Evolutionary conservation across 176 grass and related monocot species (phyloP).

Genomic region (Rhynchospora breviuscula): DNA sequence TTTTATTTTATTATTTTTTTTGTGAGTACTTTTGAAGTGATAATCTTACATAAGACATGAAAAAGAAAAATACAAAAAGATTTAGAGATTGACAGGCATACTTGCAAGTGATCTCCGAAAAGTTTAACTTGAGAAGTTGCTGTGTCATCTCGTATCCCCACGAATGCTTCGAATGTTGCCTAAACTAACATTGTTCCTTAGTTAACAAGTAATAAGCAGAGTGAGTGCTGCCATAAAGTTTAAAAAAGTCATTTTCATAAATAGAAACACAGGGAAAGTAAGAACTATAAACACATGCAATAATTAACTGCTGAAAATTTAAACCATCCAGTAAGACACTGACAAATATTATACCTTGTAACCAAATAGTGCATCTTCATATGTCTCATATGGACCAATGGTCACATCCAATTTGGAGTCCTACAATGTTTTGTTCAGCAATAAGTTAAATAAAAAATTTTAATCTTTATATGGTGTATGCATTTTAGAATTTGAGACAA

Average conservation of each 20-base stretch:
- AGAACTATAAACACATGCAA: neutral
- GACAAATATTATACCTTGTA: slow-evolving; percentile 62
- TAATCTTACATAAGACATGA: slow-evolving; percentile 24
- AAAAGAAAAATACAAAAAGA: neutral
- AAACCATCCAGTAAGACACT: neutral
- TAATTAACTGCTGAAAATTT: neutral
- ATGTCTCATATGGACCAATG: slow-evolving; percentile 97
- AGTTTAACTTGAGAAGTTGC: slow-evolving; percentile 98
- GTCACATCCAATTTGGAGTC: slow-evolving; percentile 93
- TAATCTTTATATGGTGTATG: neutral
- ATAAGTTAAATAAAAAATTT: slow-evolving; percentile 6
- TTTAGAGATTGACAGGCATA: slow-evolving; percentile 22
- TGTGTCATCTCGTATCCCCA: slow-evolving; percentile 63
- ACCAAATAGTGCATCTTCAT: slow-evolving; percentile 93
- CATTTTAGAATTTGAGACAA: slow-evolving; percentile 1
- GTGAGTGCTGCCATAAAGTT: neutral
- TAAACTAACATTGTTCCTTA: slow-evolving; percentile 4
- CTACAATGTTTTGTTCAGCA: slow-evolving; percentile 34
- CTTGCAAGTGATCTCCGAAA: slow-evolving; percentile 52
- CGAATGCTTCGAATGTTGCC: slow-evolving; percentile 94
- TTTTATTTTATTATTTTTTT: neutral
- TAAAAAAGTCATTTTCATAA: neutral
- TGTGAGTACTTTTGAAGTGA: neutral
- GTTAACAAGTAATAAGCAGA: neutral
- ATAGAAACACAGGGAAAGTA: neutral